These are phyloP conservation scores for Aspergillus heteromorphus DNA, from an alignment of 495 filamentous ascomycete species.

Conservation along the genomic window DNA sequence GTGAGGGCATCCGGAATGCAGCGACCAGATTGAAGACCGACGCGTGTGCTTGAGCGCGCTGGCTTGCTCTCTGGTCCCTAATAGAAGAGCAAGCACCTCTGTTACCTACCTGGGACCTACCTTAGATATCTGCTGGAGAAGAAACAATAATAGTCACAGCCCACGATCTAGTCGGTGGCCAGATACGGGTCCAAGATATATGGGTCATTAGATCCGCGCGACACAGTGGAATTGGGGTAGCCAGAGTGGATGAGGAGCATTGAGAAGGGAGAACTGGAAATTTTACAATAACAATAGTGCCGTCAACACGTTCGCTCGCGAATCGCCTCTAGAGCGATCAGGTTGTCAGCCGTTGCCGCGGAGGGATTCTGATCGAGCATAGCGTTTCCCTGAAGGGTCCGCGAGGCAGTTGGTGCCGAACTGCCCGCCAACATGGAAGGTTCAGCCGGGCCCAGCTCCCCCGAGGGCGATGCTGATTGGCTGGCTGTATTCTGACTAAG, in stretches of 20 bases:
- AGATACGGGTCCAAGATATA: too few species aligned
- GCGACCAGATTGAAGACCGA: background rate
- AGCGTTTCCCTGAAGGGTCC: background rate
- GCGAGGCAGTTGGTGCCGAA: background rate
- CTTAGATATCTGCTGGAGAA: background rate
- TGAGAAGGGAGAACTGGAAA: too few species aligned
- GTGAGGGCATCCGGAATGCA: constrained; percentile 18
- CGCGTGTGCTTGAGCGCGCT: background rate
- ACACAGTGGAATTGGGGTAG: background rate
- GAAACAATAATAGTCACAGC: background rate
- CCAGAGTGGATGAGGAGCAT: background rate
- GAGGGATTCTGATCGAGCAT: background rate
- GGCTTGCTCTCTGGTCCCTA: background rate
- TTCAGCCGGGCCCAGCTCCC: background rate
- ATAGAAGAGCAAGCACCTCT: background rate
- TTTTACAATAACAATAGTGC: too few species aligned
- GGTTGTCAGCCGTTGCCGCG: background rate
- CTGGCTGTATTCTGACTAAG: background rate
- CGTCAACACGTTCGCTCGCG: too few species aligned
- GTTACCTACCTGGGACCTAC: too few species aligned
- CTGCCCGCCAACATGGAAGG: background rate
- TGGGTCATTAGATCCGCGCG: background rate
- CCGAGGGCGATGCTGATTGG: background rate
- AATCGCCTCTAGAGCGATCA: too few species aligned
- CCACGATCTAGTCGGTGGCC: too few species aligned